These are phyloP conservation scores for Macrolepiota albuminosa DNA, from an alignment of 768 basidiomycete species.

Conservation along the genomic window DNA sequence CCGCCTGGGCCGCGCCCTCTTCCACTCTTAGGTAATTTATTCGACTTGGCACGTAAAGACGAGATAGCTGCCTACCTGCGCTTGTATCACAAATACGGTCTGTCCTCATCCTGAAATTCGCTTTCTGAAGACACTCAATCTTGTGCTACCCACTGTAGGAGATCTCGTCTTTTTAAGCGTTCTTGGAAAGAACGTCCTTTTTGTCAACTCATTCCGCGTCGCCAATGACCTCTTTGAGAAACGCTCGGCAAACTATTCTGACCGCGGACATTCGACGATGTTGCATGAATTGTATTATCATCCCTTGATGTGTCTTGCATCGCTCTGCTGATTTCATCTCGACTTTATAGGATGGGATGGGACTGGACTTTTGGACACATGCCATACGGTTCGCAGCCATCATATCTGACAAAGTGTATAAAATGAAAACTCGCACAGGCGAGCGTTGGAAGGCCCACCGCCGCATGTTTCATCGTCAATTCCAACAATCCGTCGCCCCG, in stretches of 20 bases:
- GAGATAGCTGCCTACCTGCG: constrained; percentile 35
- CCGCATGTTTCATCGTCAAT: constrained; percentile 48
- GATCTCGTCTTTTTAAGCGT: constrained; percentile 50
- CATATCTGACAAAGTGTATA: background rate
- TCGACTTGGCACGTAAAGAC: constrained; percentile 37
- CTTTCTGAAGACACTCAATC: background rate
- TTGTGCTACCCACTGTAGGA: constrained; percentile 27
- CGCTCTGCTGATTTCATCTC: background rate
- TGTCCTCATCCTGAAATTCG: background rate
- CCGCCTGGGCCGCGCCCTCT: constrained; percentile 53
- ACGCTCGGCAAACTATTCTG: constrained; percentile 51
- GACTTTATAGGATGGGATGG: constrained; percentile 28
- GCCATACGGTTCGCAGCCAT: constrained; percentile 35
- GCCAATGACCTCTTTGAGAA: constrained; percentile 54
- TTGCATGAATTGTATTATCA: constrained; percentile 41
- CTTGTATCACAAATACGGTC: constrained; percentile 39
- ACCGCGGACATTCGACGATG: constrained; percentile 43
- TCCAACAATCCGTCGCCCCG: constrained; percentile 37
- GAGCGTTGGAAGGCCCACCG: constrained; percentile 49
- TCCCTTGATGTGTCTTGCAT: background rate
- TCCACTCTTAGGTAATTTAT: constrained; percentile 52
- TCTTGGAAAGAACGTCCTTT: constrained; percentile 43
- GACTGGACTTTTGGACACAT: constrained; percentile 54
- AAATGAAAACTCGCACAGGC: constrained; percentile 24
- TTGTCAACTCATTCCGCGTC: constrained; percentile 37